Percentiles rank a stretch among this genome's conserved stretches.
These are phyloP conservation scores for Picochlorum sp. DNA, from an alignment of 139 green algal species.

Conservation along the genomic window DNA sequence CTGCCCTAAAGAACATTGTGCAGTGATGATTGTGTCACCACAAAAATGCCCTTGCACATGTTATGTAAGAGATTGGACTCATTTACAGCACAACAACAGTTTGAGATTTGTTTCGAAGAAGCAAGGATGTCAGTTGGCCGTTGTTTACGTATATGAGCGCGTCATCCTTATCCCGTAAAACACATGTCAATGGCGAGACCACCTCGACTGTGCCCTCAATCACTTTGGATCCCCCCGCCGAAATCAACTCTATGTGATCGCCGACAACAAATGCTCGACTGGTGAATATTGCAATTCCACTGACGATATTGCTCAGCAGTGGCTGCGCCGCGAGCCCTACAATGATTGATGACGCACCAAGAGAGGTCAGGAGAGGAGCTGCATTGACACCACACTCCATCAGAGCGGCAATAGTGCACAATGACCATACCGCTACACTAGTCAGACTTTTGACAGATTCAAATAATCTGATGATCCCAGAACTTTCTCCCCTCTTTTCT, in stretches of 20 bases:
- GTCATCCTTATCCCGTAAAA: slow-evolving; percentile 4
- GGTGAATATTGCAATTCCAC: slow-evolving; percentile 5
- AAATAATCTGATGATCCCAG: neutral
- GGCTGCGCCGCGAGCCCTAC: slow-evolving; percentile 14
- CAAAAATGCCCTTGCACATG: too few species aligned
- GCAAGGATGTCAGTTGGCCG: slow-evolving; percentile 1
- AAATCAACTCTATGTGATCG: slow-evolving; percentile 7
- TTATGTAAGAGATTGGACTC: too few species aligned
- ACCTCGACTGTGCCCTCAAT: slow-evolving; percentile 5
- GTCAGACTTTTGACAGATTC: neutral
- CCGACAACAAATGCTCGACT: slow-evolving; percentile 2
- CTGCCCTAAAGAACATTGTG: neutral
- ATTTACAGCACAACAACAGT: neutral
- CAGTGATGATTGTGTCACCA: too few species aligned
- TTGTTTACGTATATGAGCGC: slow-evolving; percentile 13
- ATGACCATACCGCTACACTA: neutral
- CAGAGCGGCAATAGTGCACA: neutral
- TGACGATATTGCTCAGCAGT: slow-evolving; percentile 4
- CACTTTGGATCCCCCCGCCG: neutral
- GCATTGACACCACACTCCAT: slow-evolving; percentile 8
- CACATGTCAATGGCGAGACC: slow-evolving; percentile 7
- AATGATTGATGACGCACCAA: slow-evolving; percentile 9
- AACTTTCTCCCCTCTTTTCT: neutral
- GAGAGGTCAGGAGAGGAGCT: slow-evolving; percentile 8
- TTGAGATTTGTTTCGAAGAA: slow-evolving; percentile 2